Evolutionary conservation across 441 rosid genomes (phyloP).

Genomic region (Erodium moschatum): DNA sequence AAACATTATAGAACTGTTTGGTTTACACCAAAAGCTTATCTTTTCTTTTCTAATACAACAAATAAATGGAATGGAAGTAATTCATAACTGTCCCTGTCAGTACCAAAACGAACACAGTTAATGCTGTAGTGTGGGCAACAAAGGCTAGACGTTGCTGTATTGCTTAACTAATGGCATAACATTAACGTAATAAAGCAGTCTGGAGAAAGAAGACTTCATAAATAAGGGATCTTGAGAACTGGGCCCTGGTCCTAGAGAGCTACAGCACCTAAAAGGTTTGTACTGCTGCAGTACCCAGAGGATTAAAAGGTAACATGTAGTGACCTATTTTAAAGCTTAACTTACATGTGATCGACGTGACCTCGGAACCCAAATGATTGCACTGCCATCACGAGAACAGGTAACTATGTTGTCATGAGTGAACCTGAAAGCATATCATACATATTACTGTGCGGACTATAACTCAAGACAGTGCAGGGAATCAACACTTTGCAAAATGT

Average conservation of each 20-base stretch:
- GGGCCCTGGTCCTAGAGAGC: background rate
- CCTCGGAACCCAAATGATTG: conserved; percentile 95
- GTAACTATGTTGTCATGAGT: conserved; percentile 93
- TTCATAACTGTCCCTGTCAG: background rate
- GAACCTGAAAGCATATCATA: conserved; percentile 42
- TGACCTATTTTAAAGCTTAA: background rate
- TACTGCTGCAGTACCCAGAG: background rate
- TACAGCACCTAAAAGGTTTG: conserved; percentile 1
- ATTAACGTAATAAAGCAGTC: background rate
- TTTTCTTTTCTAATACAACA: background rate
- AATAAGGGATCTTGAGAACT: too few relatives aligned
- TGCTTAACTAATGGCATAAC: background rate
- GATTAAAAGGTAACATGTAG: background rate
- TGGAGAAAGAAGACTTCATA: conserved; percentile 16
- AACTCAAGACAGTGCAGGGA: conserved; percentile 1
- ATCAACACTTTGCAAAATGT: conserved; percentile 8
- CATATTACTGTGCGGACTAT: background rate
- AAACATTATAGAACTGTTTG: background rate
- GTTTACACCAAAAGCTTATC: background rate
- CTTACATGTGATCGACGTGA: conserved; percentile 88
- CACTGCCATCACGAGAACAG: conserved; percentile 99
- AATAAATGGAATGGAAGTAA: background rate
- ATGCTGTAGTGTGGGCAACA: background rate
- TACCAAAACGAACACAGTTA: background rate
- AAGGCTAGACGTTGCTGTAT: background rate